phyloP scores from a whole-genome alignment of 2,329 filamentous ascomycete genomes.

The Diaporthe humulicola region DNA sequence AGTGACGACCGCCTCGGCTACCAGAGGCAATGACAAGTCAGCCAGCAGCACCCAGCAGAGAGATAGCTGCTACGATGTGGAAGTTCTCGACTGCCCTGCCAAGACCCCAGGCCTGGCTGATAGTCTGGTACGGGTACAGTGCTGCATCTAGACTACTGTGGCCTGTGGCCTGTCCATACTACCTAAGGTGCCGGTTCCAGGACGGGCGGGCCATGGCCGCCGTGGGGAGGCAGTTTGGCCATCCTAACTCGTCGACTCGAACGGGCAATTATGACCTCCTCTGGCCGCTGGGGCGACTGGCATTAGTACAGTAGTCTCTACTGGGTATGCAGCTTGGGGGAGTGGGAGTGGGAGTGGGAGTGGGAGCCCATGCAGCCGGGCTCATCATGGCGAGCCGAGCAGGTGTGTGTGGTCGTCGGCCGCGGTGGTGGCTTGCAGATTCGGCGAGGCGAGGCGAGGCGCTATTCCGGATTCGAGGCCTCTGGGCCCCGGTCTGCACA shows the following conservation, averaged over 20 bases:
- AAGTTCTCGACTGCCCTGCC: conserved; percentile 25
- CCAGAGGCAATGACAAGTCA: conserved; percentile 19
- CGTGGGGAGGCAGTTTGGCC: background rate
- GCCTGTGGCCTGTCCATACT: background rate
- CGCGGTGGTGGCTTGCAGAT: conserved; percentile 25
- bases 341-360: background rate
- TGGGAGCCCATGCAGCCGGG: conserved; percentile 9
- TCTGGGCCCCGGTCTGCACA: conserved; percentile 17
- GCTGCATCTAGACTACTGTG: background rate
- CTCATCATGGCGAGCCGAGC: background rate
- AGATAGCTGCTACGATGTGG: background rate
- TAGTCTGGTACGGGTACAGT: conserved; percentile 11
- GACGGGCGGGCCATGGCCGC: conserved; percentile 22
- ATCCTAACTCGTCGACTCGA: conserved; percentile 11
- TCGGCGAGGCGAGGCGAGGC: conserved; percentile 26
- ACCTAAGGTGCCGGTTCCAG: conserved; percentile 7
- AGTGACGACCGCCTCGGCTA: conserved; percentile 18
- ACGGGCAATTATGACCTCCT: background rate
- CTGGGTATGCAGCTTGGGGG: background rate
- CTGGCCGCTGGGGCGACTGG: conserved; percentile 22
- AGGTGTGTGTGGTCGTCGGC: conserved; percentile 1
- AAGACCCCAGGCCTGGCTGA: conserved; percentile 6
- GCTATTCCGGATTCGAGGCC: conserved; percentile 29
- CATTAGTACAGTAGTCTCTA: conserved; percentile 1
- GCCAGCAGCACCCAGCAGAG: conserved; percentile 13